Percentiles rank a stretch among this genome's conserved stretches.
Conservation (phyloP, 2,329 filamentous ascomycete genomes). For the Verticillium albo-atrum region DNA sequence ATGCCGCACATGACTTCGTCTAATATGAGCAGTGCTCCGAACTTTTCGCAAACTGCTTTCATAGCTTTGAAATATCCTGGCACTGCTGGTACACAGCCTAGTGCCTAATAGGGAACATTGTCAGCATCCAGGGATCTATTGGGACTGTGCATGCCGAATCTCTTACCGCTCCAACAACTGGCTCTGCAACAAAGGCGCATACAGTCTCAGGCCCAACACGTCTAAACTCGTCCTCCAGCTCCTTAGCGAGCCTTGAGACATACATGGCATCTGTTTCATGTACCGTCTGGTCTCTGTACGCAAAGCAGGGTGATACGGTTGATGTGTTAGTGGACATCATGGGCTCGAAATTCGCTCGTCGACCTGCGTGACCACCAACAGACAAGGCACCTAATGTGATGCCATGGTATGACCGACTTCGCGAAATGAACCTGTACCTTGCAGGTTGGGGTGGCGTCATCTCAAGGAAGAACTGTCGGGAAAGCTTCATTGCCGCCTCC, state of each 20-base stretch:
- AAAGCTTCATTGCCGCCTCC: slow-evolving; percentile 45
- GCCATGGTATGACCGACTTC: slow-evolving; percentile 67
- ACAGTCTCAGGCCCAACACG: slow-evolving; percentile 40
- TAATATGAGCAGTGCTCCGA: slow-evolving; percentile 50
- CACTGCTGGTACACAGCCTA: slow-evolving; percentile 44
- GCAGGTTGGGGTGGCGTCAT: slow-evolving; percentile 34
- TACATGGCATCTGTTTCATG: slow-evolving; percentile 52
- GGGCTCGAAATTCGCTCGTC: slow-evolving; percentile 58
- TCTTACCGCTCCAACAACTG: slow-evolving; percentile 65
- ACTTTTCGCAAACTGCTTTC: slow-evolving; percentile 46
- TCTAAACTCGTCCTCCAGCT: slow-evolving; percentile 43
- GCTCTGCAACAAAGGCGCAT: slow-evolving; percentile 56
- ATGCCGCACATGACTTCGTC: slow-evolving; percentile 67
- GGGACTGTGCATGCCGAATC: too few relatives aligned
- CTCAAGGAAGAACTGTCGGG: slow-evolving; percentile 43
- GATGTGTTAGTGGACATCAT: slow-evolving; percentile 54
- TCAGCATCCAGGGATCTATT: too few relatives aligned
- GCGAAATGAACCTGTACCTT: slow-evolving; percentile 62
- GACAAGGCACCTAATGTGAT: slow-evolving; percentile 64
- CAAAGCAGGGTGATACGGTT: slow-evolving; percentile 62
- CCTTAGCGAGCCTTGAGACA: slow-evolving; percentile 40
- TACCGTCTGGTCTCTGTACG: slow-evolving; percentile 45
- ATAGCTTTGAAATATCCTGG: slow-evolving; percentile 52
- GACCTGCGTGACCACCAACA: slow-evolving; percentile 56
- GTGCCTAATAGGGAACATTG: background rate